phyloP scores from a whole-genome alignment of 169 alveolate species.

The Cystoisospora suis region DNA sequence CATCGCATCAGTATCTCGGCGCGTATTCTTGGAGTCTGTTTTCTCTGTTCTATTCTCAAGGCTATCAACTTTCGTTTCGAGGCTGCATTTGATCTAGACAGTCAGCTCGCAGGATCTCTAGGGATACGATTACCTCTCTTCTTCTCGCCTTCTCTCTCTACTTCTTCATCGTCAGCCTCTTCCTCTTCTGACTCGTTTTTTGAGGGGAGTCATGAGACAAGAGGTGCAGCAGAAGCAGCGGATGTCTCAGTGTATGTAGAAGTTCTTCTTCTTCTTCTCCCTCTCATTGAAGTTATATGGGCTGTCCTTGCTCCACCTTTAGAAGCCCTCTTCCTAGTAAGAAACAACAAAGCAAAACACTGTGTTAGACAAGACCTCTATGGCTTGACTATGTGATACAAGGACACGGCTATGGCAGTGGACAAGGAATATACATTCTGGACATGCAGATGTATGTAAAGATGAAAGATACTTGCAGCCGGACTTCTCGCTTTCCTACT shows the following conservation, averaged over 20 bases:
- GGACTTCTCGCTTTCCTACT: too few species aligned
- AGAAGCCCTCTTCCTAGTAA: background rate
- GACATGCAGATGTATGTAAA: too few species aligned
- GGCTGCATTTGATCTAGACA: background rate
- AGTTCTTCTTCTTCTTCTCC: background rate
- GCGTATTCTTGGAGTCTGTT: background rate
- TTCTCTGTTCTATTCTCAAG: background rate
- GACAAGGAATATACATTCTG: too few species aligned
- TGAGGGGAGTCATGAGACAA: background rate
- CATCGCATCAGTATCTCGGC: background rate
- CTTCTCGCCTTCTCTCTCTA: background rate
- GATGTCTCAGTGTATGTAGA: background rate
- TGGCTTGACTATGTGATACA: too few species aligned
- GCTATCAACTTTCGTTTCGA: constrained; percentile 19
- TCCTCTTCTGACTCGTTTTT: too few species aligned
- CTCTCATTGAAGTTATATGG: constrained; percentile 3
- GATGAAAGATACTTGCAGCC: too few species aligned
- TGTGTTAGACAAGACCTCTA: too few species aligned
- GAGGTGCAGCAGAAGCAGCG: background rate
- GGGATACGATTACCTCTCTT: background rate
- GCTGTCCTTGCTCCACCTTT: background rate
- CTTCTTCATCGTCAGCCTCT: too few species aligned
- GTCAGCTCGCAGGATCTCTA: background rate
- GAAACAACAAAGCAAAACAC: too few species aligned
- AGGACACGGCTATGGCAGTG: too few species aligned